Percentiles rank a stretch among this genome's conserved stretches.
Evolutionary conservation across 306 rosid species (phyloP).

Genomic region (Inga oerstediana): DNA sequence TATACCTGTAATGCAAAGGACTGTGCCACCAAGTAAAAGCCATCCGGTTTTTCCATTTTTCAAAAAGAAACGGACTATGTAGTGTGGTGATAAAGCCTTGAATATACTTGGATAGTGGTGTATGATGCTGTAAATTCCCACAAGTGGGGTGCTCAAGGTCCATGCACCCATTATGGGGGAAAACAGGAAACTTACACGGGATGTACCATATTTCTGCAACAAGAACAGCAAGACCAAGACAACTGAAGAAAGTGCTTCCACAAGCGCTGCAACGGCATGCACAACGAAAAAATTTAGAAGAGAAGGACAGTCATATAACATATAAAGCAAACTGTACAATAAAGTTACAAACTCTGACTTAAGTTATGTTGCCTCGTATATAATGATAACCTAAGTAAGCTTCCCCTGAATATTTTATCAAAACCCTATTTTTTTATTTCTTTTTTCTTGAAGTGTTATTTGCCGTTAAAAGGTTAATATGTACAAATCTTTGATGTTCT

Average conservation of each 20-base stretch:
- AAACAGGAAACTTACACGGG: conserved; percentile 84
- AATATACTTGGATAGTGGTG: conserved; percentile 68
- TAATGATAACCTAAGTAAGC: not conserved
- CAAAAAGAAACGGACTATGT: conserved; percentile 65
- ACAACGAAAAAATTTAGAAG: not conserved
- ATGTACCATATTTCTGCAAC: conserved; percentile 76
- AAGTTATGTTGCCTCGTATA: not conserved
- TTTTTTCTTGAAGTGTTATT: not conserved
- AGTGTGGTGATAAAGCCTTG: conserved; percentile 80
- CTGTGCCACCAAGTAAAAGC: conserved; percentile 77
- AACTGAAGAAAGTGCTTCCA: conserved; percentile 68
- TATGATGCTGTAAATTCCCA: conserved; percentile 80
- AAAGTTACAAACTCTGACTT: conserved; percentile 4
- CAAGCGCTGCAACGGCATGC: conserved; percentile 54
- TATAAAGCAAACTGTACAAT: conserved; percentile 5
- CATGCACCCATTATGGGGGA: conserved; percentile 88
- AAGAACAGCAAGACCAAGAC: conserved; percentile 62
- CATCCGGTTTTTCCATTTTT: conserved; percentile 78
- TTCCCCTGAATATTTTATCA: conserved; percentile 16
- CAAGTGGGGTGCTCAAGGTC: conserved; percentile 75
- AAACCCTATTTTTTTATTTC: too few relatives aligned
- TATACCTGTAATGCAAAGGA: conserved; percentile 85
- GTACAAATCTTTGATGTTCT: too few relatives aligned
- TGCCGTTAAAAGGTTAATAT: too few relatives aligned
- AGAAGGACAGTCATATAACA: not conserved